Conservation (phyloP, 208 protist genomes). For the Trypanosoma brucei region DNA sequence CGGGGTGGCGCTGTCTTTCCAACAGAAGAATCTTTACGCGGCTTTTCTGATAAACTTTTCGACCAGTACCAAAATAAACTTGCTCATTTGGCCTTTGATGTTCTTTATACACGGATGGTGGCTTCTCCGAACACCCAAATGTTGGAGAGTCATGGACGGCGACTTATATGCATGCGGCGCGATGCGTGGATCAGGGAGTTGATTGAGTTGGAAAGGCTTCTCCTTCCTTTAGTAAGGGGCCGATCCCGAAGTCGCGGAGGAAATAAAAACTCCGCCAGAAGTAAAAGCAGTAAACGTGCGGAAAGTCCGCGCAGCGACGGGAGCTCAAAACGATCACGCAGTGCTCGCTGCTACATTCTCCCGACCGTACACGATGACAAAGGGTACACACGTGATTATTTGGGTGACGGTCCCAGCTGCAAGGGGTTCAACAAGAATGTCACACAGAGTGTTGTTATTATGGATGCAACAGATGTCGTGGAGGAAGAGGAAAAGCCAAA, state of each 20-base stretch:
- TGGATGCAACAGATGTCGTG: neutral
- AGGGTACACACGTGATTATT: no score
- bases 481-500: neutral
- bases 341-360: no score
- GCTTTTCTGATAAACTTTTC: conserved; percentile 26
- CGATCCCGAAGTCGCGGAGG: neutral
- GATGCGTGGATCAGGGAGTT: conserved; percentile 51
- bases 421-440: neutral
- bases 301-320: no score
- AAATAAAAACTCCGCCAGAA: neutral
- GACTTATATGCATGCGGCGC: conserved; percentile 55
- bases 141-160: conserved; percentile 45
- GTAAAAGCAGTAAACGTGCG: neutral
- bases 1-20: neutral
- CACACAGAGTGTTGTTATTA: neutral
- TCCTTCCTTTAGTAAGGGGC: conserved; percentile 10
- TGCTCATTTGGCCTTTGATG: conserved; percentile 44
- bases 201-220: conserved; percentile 54
- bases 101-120: conserved; percentile 43
- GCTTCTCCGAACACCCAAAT: conserved; percentile 32
- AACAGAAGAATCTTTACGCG: conserved; percentile 22
- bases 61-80: conserved; percentile 29
- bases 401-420: no score
- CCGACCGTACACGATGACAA: no score
- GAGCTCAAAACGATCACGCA: no score